Evolutionary conservation across 352 stramenopile species (phyloP), one percentile per base, ranked within the genome.

Genomic region (Aphanomyces astaci): DNA sequence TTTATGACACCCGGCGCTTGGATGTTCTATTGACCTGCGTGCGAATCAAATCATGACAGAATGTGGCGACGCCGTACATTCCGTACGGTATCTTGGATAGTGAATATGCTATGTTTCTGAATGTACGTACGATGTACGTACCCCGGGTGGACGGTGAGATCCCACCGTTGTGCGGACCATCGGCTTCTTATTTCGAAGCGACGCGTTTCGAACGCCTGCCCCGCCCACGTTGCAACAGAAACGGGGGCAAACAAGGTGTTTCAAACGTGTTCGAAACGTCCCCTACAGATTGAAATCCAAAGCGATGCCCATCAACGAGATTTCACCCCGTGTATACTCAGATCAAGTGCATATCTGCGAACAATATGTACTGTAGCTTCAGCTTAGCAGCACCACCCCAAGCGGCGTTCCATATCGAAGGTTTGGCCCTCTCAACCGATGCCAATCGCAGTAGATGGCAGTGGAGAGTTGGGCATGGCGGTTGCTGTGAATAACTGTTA

Each of bases 11-110:
- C 25, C 25, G 49, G n/a, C 54, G 59, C 48, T 59, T 68, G 56
- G 56, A 59, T 59, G 33, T 68, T 68, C 62, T 46, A 68, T 68
- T 68, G 62, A 68, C 62, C 46, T 36, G 32, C 56, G 19, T 54
- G 32, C 36, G 10, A 30, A 68, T 68, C 62, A 68, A 36, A 60
- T 30, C 13, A 11, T 30, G 15, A 32, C 15, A 32, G 24, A 32
- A 30, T 32, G 51, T 40, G 25, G 25, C 25, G 48, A 55, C 48
- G 48, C n/a, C 48, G 27, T 30, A n/a, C 27, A 55, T 30, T 31
- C 11, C n/a, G 1, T 55, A 25, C 48, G n/a, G 27, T 30, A 11
- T 11, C 27, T 1, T 24, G 13, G 10, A 1, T 0, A 3, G 10
- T 55, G 2, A 24, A 11, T 15, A 55, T 25, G n/a, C 22, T n/a